Evolutionary conservation across 2,329 filamentous ascomycete genomes (phyloP).

Genomic region (Monosporascus sp.): DNA sequence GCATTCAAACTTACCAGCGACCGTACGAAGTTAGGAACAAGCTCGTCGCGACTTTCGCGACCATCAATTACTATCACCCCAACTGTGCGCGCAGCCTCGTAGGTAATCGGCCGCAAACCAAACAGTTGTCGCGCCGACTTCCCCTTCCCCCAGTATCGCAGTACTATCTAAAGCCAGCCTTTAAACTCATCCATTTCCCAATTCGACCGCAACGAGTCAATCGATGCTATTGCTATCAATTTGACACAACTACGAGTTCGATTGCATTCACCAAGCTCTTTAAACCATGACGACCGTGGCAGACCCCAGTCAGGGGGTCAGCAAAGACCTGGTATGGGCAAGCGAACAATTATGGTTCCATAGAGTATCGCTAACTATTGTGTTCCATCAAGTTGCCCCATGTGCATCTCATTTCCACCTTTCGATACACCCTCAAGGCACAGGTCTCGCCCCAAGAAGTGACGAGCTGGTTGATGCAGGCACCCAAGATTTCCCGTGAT

Average conservation of each 20-base stretch:
- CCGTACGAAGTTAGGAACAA: background rate
- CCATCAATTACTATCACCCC: background rate
- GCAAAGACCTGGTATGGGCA: conserved; percentile 33
- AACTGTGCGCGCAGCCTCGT: background rate
- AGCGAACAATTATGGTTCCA: too few relatives aligned
- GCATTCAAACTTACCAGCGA: background rate
- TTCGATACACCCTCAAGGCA: conserved; percentile 69
- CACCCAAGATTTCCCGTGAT: conserved; percentile 80
- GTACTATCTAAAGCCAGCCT: too few relatives aligned
- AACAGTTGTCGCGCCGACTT: background rate
- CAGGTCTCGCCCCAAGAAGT: conserved; percentile 70
- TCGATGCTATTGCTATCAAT: too few relatives aligned
- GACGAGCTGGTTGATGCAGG: conserved; percentile 75
- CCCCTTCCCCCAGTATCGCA: background rate
- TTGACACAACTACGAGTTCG: conserved; percentile 2
- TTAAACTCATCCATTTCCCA: too few relatives aligned
- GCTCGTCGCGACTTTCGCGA: background rate
- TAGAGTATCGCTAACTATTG: too few relatives aligned
- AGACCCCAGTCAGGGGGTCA: conserved; percentile 43
- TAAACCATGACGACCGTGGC: conserved; percentile 27
- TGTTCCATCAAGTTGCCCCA: conserved; percentile 62
- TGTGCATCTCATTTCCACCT: conserved; percentile 82
- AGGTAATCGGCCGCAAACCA: background rate
- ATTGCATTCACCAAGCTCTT: conserved; percentile 3
- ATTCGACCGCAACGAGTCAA: too few relatives aligned